Percentiles rank a stretch among this genome's conserved stretches.
These are phyloP conservation scores for Pyrenula aspistea DNA, from an alignment of 495 filamentous ascomycete genomes.

Conservation along the genomic window DNA sequence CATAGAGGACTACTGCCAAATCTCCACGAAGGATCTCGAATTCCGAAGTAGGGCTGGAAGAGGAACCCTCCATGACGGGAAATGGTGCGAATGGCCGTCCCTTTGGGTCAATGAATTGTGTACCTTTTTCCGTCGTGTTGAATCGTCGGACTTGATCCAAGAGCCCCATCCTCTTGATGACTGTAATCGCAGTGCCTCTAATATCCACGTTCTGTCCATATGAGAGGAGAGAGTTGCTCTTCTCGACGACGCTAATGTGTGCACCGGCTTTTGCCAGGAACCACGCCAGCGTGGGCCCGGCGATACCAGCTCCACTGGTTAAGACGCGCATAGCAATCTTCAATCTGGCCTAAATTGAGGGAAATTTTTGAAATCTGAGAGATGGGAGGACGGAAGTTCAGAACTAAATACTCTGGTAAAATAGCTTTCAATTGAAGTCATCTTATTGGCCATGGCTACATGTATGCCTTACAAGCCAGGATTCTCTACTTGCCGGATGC, in stretches of 20 bases:
- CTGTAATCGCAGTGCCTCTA: conserved; percentile 21
- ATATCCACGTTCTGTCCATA: conserved; percentile 30
- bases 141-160: conserved; percentile 17
- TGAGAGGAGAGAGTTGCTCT: conserved; percentile 18
- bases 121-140: conserved; percentile 21
- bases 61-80: conserved; percentile 14
- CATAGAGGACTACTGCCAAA: conserved; percentile 22
- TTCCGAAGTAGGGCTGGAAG: conserved; percentile 22
- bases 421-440: too few species aligned
- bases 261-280: conserved; percentile 22
- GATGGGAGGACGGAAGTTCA: too few species aligned
- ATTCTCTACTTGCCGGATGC: too few species aligned
- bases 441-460: too few species aligned
- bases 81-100: conserved; percentile 18
- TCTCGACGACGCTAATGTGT: conserved; percentile 29
- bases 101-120: conserved; percentile 22
- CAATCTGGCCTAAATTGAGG: too few species aligned
- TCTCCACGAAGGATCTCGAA: conserved; percentile 37
- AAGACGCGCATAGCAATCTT: conserved; percentile 19
- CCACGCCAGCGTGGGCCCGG: conserved; percentile 23
- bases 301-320: conserved; percentile 26
- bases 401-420: too few species aligned
- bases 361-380: neutral
- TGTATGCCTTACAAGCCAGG: too few species aligned
- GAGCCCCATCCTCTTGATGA: conserved; percentile 28